phyloP scores from a whole-genome alignment of 2,329 filamentous ascomycete genomes.

The Biscogniauxia marginata region DNA sequence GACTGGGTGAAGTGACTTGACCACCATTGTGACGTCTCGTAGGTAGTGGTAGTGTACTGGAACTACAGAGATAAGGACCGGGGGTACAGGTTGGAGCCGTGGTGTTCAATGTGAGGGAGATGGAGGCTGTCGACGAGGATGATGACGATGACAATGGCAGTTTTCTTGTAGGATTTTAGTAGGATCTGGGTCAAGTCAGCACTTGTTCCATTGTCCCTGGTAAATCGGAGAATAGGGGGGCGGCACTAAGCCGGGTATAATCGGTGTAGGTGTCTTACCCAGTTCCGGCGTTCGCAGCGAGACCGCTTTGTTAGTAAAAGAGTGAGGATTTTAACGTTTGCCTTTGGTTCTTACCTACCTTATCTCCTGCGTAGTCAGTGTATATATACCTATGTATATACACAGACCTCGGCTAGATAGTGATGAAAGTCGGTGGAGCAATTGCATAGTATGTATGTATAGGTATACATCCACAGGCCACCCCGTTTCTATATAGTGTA shows the following conservation, averaged over 20 bases:
- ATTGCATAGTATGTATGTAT: background rate
- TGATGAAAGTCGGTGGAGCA: background rate
- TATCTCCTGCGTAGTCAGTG: no score
- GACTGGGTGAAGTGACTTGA: conserved; percentile 62
- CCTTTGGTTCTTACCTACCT: no score
- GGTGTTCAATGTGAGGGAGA: background rate
- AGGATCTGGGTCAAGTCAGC: background rate
- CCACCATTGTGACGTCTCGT: conserved; percentile 57
- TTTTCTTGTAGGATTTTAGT: no score
- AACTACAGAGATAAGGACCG: background rate
- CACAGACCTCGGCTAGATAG: background rate
- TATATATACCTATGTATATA: background rate
- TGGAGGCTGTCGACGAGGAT: background rate
- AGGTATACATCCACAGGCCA: background rate
- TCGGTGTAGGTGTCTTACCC: background rate
- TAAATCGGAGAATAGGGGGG: background rate
- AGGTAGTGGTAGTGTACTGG: background rate
- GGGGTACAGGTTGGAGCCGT: background rate
- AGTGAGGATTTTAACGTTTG: no score
- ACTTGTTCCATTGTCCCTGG: background rate
- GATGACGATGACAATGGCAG: background rate
- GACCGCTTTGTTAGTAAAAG: no score
- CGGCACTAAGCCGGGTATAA: background rate
- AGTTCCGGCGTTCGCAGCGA: background rate
- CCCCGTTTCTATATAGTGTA: no score